Evolutionary conservation across 208 protist species (phyloP).

Genomic region (Crithidia fasciculata): DNA sequence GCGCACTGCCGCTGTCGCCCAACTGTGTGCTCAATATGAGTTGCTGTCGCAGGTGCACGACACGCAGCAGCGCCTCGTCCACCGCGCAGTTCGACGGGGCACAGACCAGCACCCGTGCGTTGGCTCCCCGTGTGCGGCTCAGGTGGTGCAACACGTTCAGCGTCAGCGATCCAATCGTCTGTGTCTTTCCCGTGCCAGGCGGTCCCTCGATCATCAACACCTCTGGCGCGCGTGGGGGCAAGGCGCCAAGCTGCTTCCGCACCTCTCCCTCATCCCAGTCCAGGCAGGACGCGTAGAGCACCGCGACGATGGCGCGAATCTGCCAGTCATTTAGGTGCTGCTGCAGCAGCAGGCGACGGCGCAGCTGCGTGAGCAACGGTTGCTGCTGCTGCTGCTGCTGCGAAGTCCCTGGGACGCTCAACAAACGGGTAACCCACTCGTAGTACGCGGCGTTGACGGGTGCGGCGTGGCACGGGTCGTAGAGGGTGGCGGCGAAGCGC

Average conservation of each 20-base stretch:
- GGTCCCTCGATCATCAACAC: conserved; percentile 87
- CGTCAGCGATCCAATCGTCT: conserved; percentile 79
- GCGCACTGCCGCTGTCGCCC: not conserved
- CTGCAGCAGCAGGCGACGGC: conserved; percentile 40
- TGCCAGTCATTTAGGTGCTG: conserved; percentile 71
- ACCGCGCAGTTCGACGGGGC: conserved; percentile 89
- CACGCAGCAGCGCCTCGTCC: conserved; percentile 79
- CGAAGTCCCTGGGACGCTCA: conserved; percentile 13
- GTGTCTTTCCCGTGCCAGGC: conserved; percentile 92
- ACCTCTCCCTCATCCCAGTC: conserved; percentile 42
- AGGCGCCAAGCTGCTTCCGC: not conserved
- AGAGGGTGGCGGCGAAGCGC: conserved; percentile 60
- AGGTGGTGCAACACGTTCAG: conserved; percentile 75
- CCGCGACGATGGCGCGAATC: conserved; percentile 57
- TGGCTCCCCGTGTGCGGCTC: conserved; percentile 3
- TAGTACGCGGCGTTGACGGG: conserved; percentile 35
- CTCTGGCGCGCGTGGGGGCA: conserved; percentile 34
- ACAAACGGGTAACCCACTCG: conserved; percentile 29
- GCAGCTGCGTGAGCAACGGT: conserved; percentile 25
- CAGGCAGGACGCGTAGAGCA: conserved; percentile 52
- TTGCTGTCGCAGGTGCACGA: conserved; percentile 49
- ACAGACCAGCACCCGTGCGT: conserved; percentile 69
- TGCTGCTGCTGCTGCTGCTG: not conserved
- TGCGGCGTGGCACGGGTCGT: conserved; percentile 61
- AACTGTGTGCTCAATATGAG: not conserved